Base-by-base conservation (phyloP, 192 early-diverging fungal genomes). In the Coemansia asiatica region DNA sequence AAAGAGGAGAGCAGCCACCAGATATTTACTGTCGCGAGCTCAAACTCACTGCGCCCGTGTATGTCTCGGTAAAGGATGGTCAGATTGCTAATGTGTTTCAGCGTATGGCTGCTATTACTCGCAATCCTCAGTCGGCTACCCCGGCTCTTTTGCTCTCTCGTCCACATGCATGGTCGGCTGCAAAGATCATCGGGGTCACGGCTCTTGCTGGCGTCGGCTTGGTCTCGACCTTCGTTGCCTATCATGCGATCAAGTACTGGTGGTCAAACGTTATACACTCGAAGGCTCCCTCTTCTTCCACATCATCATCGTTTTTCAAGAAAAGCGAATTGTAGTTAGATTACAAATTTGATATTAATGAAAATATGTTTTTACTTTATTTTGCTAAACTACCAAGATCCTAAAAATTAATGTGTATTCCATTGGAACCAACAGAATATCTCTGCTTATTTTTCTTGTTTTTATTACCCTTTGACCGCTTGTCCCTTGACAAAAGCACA, bases 21-120 rank as follows among this genome's bases (percentile, higher is more conserved):
- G 96, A 97, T 66, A 90, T 90, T 1, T 99, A 95, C 71, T 99
- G 97, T 65, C 85, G 95, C 16, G 84, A 86, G 38, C 80, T 97
- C 6, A 89, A 91, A 2, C 83, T 99, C 6, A 85, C 86, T 4
- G 89, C 92, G n/a, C 97, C 97, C 19, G 82, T 98, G 6, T 91
- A 90, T 69, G 88, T 98, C 21, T 95, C 93, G 9, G 91, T 96
- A 3, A 92, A 92, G 68, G 85, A 91, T 25, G 76, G 83, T 12
- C 87, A 94, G 72, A 90, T 89, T 72, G 94, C 94, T 6, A 93
- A 94, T 65, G 75, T 99, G 40, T 97, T 91, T 68, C 88, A 93
- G 69, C 84, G 93, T 18, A 79, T 98, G 63, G 91, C 92, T 0
- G 88, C 90, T 1, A 76, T 82, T 59, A 82, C 69, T 9, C 66